A percentile compares a stretch with the other conserved stretches of the same genome.
Evolutionary conservation across 139 green algal species (phyloP).

Genomic region (Cymbomonas tetramitiformis): DNA sequence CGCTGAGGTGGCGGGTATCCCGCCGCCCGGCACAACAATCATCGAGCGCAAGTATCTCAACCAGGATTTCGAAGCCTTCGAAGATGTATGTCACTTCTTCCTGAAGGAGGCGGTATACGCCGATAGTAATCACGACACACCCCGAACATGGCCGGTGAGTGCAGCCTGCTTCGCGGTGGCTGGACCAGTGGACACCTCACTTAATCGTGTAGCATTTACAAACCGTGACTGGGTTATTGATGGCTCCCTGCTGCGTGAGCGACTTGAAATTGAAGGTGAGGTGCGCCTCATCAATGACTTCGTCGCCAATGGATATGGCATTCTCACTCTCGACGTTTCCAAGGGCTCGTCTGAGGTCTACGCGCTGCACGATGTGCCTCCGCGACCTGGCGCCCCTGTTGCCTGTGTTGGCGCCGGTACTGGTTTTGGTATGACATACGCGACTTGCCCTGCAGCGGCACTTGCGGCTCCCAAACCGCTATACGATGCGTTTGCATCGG

Average conservation of each 20-base stretch:
- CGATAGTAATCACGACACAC: too few species aligned
- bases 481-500: slow-evolving; percentile 2
- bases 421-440: neutral
- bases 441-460: neutral
- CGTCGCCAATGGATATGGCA: slow-evolving; percentile 7
- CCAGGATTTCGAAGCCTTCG: too few species aligned
- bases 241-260: neutral
- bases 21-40: too few species aligned
- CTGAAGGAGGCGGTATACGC: too few species aligned
- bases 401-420: slow-evolving; percentile 1
- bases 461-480: too few species aligned
- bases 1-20: too few species aligned
- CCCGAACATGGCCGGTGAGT: too few species aligned
- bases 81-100: too few species aligned
- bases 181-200: neutral
- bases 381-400: neutral
- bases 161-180: slow-evolving; percentile 3
- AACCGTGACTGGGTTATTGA: slow-evolving; percentile 8
- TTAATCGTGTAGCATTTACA: slow-evolving; percentile 2
- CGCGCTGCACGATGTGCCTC: neutral
- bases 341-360: too few species aligned
- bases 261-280: neutral
- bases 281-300: slow-evolving; percentile 12
- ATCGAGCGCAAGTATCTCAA: too few species aligned
- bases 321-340: neutral